These are phyloP conservation scores for Filosporella fistucella DNA, from an alignment of 495 filamentous ascomycete genomes.

Conservation along the genomic window DNA sequence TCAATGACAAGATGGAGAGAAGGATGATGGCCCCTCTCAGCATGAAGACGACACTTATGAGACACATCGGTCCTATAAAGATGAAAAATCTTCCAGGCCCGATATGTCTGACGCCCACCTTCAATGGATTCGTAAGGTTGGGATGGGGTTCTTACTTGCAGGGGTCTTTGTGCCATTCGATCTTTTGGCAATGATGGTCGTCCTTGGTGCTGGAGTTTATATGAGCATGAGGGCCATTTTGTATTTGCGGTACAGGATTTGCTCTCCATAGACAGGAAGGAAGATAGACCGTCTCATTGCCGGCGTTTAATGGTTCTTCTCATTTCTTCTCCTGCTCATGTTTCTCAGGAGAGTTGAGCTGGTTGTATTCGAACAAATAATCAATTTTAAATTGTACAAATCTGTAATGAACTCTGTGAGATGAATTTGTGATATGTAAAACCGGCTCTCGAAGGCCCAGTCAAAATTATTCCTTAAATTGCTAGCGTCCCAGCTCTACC, in stretches of 20 bases:
- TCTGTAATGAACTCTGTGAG: too few species aligned
- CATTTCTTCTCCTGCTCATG: too few species aligned
- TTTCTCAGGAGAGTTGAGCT: too few species aligned
- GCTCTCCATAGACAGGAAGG: conserved; percentile 17
- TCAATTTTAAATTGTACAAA: too few species aligned
- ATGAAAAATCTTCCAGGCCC: not conserved
- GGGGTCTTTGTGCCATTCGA: conserved; percentile 24
- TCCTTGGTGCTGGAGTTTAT: conserved; percentile 14
- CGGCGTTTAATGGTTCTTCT: too few species aligned
- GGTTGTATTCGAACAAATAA: too few species aligned
- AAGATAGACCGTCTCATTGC: conserved; percentile 22
- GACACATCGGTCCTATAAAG: not conserved
- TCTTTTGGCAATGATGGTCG: conserved; percentile 16
- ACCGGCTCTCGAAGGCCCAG: too few species aligned
- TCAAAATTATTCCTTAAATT: too few species aligned
- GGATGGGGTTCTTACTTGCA: conserved; percentile 21
- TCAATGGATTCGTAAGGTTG: conserved; percentile 14
- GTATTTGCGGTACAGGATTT: conserved; percentile 9
- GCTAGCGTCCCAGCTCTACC: too few species aligned
- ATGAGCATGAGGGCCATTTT: conserved; percentile 16
- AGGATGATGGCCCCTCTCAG: conserved; percentile 2
- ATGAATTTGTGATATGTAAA: too few species aligned
- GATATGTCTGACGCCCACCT: conserved; percentile 6
- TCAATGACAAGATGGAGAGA: conserved; percentile 23
- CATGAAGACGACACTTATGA: not conserved